phyloP scores from a whole-genome alignment of 164 flowering plant species.

The Magnolia sinica region DNA sequence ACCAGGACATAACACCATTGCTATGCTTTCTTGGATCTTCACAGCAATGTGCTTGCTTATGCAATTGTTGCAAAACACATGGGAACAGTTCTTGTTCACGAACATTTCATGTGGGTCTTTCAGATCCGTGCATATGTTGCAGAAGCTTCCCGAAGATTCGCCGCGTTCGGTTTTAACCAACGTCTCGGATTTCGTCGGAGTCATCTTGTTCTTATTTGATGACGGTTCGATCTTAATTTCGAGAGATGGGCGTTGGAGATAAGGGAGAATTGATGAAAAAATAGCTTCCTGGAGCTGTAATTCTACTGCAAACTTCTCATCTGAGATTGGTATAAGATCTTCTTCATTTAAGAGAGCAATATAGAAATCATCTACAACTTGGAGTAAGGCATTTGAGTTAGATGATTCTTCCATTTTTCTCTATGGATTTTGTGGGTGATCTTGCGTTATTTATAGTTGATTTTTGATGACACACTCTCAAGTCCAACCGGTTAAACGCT shows the following conservation, averaged over 20 bases:
- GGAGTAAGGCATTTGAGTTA: background rate
- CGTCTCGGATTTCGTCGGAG: background rate
- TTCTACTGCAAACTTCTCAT: slow-evolving; percentile 37
- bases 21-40: slow-evolving; percentile 14
- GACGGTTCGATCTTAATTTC: background rate
- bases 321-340: slow-evolving; percentile 30
- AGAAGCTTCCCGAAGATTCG: slow-evolving; percentile 9
- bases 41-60: slow-evolving; percentile 12
- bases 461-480: too few relatives aligned
- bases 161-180: background rate
- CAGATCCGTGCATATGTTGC: slow-evolving; percentile 25
- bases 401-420: slow-evolving; percentile 4
- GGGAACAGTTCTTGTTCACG: slow-evolving; percentile 14
- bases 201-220: background rate
- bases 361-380: slow-evolving; percentile 3
- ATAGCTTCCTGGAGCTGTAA: slow-evolving; percentile 38
- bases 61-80: slow-evolving; percentile 20
- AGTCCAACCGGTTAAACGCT: too few relatives aligned
- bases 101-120: slow-evolving; percentile 17
- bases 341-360: background rate
- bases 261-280: slow-evolving; percentile 13
- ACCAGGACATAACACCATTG: slow-evolving; percentile 20
- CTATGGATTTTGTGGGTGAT: too few relatives aligned
- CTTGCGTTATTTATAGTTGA: too few relatives aligned
- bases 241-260: background rate